phyloP scores from a whole-genome alignment of 2,329 filamentous ascomycete genomes.

The Gnomoniopsis sp. region DNA sequence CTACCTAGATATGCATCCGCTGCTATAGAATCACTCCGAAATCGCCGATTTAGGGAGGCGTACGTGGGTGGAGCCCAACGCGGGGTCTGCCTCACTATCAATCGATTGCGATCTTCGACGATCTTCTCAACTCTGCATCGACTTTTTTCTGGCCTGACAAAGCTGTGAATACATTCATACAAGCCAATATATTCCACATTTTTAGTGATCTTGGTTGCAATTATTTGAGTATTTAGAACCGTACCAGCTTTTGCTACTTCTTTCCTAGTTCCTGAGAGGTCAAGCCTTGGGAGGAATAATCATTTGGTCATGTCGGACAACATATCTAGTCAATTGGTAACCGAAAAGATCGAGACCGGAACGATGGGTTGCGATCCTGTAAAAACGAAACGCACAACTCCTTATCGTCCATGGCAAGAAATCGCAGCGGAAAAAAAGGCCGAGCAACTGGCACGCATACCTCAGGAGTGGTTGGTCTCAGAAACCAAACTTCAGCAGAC shows the following conservation, averaged over 20 bases:
- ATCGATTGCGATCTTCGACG: background rate
- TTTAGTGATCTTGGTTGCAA: no score
- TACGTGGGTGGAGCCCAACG: background rate
- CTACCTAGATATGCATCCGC: background rate
- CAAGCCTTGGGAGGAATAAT: background rate
- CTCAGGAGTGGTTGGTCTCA: background rate
- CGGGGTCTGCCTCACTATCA: background rate
- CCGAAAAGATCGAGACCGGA: background rate
- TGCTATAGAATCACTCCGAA: background rate
- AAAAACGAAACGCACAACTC: background rate
- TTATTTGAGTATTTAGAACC: no score
- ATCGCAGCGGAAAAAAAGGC: background rate
- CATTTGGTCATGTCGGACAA: background rate
- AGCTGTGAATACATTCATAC: background rate
- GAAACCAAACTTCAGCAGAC: background rate
- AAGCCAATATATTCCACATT: background rate
- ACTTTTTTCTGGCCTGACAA: background rate
- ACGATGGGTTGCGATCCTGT: background rate
- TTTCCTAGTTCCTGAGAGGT: no score
- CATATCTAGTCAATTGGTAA: background rate
- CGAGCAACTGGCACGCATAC: conserved; percentile 1
- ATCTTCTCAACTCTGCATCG: background rate
- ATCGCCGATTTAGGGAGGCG: background rate
- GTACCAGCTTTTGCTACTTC: no score
- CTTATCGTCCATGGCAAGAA: conserved; percentile 3